Evolutionary conservation across 257 asterid species (phyloP), one percentile per base, ranked within the genome.

Genomic region (Capsicum baccatum): DNA sequence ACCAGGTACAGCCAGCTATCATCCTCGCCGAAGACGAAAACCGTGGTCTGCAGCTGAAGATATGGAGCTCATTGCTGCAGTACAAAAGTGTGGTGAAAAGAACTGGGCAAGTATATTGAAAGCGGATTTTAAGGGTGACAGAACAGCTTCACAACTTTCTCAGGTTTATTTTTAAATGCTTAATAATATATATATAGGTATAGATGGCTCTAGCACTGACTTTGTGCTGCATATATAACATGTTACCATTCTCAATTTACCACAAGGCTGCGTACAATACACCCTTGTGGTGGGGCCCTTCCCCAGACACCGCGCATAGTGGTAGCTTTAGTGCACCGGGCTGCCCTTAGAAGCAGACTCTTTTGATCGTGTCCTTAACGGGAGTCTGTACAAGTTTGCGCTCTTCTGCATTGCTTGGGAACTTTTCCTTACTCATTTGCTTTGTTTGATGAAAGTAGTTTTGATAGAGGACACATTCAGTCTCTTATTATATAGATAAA

Each of bases 11-110:
- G 83, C 83, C 76, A 92, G 81, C 87, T 63, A 84, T 78, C 89
- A 92, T 85, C 80, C 89, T 54, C 87, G 90, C n/a, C 92, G 91
- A 86, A 93, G 87, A 89, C 89, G 93, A 84, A 91, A 90, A 85
- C 86, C 83, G 57, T 96, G 98, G 99, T 84, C 98, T 69, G 21
- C 80, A 8, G 93, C 89, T 68, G 98, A 96, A 88, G 98, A 94
- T 85, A 37, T 21, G 71, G 91, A 92, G 88, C 98, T 96, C 50
- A 83, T 92, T 57, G 92, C 96, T 74, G 94, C 99, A 71, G 98
- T 94, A 78, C 88, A 90, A 70, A 92, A 92, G 79, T 83, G 87
- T 66, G 97, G 98, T 74, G 98, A 94, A 69, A 87, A 90, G 54
- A 92, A 86, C 88, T 94, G 98, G 99, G 92, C 90, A 80, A 85